phyloP scores from a whole-genome alignment of 176 grass and related monocot species.

The Ensete glaucum region DNA sequence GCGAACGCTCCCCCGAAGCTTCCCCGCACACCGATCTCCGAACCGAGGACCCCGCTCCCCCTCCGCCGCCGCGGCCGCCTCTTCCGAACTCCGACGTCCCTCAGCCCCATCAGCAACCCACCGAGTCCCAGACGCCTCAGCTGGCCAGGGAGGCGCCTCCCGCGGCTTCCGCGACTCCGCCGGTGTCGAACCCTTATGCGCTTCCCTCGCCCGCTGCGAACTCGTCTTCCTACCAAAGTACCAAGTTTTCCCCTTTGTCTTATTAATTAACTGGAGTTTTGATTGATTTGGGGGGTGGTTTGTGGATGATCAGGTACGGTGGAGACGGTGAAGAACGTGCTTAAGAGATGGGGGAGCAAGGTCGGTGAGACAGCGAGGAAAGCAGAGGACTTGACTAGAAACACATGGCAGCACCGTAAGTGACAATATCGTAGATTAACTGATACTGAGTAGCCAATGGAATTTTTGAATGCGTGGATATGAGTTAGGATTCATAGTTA shows the following conservation, averaged over 20 bases:
- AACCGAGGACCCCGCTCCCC: neutral
- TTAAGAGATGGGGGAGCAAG: constrained; percentile 60
- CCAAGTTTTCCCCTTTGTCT: neutral
- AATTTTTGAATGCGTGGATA: too few relatives aligned
- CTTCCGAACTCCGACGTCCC: neutral
- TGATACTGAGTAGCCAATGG: too few relatives aligned
- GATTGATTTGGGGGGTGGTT: neutral
- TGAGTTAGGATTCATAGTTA: too few relatives aligned
- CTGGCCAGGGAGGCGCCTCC: neutral
- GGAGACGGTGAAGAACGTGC: constrained; percentile 64
- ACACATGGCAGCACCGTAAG: constrained; percentile 90
- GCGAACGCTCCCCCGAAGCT: neutral
- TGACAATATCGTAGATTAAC: neutral
- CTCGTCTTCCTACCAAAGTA: constrained; percentile 37
- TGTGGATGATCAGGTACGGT: constrained; percentile 27
- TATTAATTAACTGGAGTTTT: neutral
- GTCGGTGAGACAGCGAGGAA: constrained; percentile 53
- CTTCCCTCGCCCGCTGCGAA: constrained; percentile 30
- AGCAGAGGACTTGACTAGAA: constrained; percentile 73
- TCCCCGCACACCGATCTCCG: neutral
- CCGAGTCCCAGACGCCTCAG: neutral
- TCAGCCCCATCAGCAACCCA: neutral
- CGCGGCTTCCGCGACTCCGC: constrained; percentile 14
- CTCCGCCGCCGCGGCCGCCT: neutral
- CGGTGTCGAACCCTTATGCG: constrained; percentile 42